Evolutionary conservation across 108 stramenopile species (phyloP).

Genomic region (Cyclotella cryptica): DNA sequence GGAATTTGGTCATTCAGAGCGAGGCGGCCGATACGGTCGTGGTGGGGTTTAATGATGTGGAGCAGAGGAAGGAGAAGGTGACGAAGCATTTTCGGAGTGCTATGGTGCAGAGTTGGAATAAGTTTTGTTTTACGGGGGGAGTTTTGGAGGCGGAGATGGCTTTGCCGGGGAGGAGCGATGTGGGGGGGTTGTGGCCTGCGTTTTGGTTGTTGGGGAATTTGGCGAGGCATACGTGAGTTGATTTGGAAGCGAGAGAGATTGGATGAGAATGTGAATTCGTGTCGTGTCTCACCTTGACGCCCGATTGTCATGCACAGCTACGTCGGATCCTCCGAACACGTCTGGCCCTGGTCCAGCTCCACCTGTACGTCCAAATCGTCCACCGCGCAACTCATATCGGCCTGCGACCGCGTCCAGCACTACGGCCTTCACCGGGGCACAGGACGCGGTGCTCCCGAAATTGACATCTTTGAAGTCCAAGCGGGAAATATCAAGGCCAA

Average conservation of each 20-base stretch:
- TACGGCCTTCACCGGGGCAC: conserved; percentile 80
- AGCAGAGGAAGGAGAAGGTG: conserved; percentile 61
- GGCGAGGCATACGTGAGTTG: conserved; percentile 84
- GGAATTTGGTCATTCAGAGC: conserved; percentile 85
- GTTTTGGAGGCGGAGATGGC: conserved; percentile 88
- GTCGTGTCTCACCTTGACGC: conserved; percentile 62
- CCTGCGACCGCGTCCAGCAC: conserved; percentile 84
- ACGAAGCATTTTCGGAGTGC: conserved; percentile 91
- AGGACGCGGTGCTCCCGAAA: conserved; percentile 98
- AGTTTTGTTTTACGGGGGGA: conserved; percentile 99
- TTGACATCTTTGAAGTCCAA: conserved; percentile 96
- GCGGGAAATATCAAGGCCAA: conserved; percentile 75
- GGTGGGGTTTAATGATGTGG: conserved; percentile 85
- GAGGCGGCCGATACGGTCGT: conserved; percentile 82
- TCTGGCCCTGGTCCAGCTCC: conserved; percentile 89
- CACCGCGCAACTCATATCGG: conserved; percentile 73
- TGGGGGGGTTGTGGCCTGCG: conserved; percentile 97
- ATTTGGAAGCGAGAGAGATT: background rate
- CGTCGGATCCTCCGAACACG: conserved; percentile 87
- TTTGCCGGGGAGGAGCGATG: conserved; percentile 83
- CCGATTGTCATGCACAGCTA: conserved; percentile 96
- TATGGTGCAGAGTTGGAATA: conserved; percentile 98
- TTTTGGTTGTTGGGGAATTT: conserved; percentile 98
- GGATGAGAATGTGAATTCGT: background rate
- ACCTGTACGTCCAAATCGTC: conserved; percentile 67